Evolutionary conservation across 164 flowering plant genomes (phyloP), one percentile per base, ranked within the genome.

Genomic region (Aristolochia fimbriata): DNA sequence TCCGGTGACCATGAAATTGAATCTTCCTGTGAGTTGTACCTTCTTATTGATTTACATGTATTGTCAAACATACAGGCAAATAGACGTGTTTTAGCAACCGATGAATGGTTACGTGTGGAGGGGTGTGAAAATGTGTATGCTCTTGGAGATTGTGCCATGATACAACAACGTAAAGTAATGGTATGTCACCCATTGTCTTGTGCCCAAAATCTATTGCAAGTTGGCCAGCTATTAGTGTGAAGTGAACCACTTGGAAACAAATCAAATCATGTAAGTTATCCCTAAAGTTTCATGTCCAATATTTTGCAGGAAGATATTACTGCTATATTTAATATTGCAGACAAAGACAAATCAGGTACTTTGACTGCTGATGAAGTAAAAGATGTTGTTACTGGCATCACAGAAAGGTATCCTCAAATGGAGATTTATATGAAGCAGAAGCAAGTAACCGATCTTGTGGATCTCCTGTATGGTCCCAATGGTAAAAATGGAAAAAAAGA

Each of bases 71-170:
- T 31, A 21, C 80, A 92, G 97, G 63, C 64, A 19, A 81, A 79
- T 61, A 79, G 98, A 65, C 96, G 96, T 66, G 96, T 67, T 57
- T 73, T 92, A 59, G 90, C 88, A 58, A 92, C 98, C 58, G 96
- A 92, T 78, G 98, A 92, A 60, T 92, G 98, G 98, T 84, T 92
- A 27, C 79, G 98, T 50, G 96, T 92, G 31, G 88, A 81, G 60
- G 93, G 91, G 59, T 60, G 68, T 61, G 81, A 81, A 61, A 57
- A 60, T 61, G 71, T 92, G 25, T 92, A 89, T 72, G 97, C 97
- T 24, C 72, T 92, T 23, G 98, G 98, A 65, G 98, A 92, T 63
- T 89, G 97, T 70, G 97, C 98, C 17, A 83, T 85, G 9, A 82
- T 86, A 47, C 85, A 85, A 73, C 98, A 92, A 65, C 88, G 96